phyloP scores from a whole-genome alignment of 352 stramenopile genomes.

The Phytophthora sojae region DNA sequence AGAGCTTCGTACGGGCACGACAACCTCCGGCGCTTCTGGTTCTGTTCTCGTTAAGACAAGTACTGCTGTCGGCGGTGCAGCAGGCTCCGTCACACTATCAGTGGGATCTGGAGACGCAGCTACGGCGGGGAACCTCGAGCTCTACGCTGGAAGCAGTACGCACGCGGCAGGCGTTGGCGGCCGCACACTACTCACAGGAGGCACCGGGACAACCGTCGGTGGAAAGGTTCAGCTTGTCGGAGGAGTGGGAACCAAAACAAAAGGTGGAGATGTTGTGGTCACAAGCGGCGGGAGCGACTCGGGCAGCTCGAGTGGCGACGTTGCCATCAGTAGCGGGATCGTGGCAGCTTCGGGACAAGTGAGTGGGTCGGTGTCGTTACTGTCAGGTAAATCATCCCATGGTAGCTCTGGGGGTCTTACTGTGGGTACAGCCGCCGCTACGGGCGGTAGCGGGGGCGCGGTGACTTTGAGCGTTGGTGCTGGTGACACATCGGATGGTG shows the following conservation, averaged over 20 bases:
- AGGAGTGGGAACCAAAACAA: slow-evolving; percentile 26
- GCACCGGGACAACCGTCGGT: slow-evolving; percentile 31
- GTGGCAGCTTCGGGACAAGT: slow-evolving; percentile 16
- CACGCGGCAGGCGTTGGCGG: slow-evolving; percentile 27
- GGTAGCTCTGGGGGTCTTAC: slow-evolving; percentile 34
- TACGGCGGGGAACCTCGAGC: slow-evolving; percentile 16
- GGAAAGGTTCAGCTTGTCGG: slow-evolving; percentile 35
- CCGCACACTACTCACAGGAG: slow-evolving; percentile 20
- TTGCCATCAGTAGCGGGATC: slow-evolving; percentile 24
- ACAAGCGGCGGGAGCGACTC: slow-evolving; percentile 31
- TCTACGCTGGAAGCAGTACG: slow-evolving; percentile 38
- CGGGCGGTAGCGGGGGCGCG: slow-evolving; percentile 25
- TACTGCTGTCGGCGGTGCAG: slow-evolving; percentile 16
- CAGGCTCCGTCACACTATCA: slow-evolving; percentile 35
- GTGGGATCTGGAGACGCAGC: slow-evolving; percentile 30
- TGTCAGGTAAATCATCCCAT: slow-evolving; percentile 22
- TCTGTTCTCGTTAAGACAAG: slow-evolving; percentile 29
- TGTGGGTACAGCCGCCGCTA: slow-evolving; percentile 21
- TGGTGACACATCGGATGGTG: slow-evolving; percentile 26
- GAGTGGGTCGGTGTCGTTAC: slow-evolving; percentile 33
- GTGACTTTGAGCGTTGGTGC: slow-evolving; percentile 33
- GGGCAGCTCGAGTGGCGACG: slow-evolving; percentile 28
- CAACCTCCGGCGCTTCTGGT: slow-evolving; percentile 26
- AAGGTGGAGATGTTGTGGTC: slow-evolving; percentile 36
- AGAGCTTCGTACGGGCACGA: slow-evolving; percentile 28